Evolutionary conservation across 1,284 basidiomycete species (phyloP), one percentile per base, ranked within the genome.

Genomic region (Lentinula novae-zelandiae): DNA sequence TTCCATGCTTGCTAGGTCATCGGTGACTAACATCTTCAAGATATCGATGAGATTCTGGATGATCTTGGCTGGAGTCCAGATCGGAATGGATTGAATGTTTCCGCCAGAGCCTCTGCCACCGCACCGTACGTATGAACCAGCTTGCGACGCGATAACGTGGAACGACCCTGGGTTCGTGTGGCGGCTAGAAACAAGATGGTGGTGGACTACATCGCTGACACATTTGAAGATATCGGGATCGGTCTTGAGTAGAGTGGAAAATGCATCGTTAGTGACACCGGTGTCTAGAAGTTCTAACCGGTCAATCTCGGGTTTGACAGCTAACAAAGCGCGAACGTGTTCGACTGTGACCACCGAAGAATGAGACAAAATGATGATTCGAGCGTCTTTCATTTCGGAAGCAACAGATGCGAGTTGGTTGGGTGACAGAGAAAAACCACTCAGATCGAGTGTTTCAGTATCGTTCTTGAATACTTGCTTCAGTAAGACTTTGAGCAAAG

Each of bases 171-270:
- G 27, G 27, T 27, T 27, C 27, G 27, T 13, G 13, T 10, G 39
- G 27, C n/a, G 5, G 5, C 27, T 52, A 9, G 49, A 51, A 33
- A 27, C 20, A 31, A 51, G 49, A 17, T 33, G n/a, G 15, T 68
- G 67, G 42, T 72, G 69, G 15, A 69, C 58, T 31, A 72, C 52
- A 4, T 68, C 65, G 10, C 68, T 64, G 10, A 72, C 17, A 40
- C 48, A 34, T 17, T 62, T 60, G 63, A 71, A 70, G 7, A 67
- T 58, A 17, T 57, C 33, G 1, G 69, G 67, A 10, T 67, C 12
- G 5, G 46, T 40, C 5, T 33, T 40, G 8, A 69, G 33, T 9
- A 71, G 63, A 0, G 40, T 13, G 27, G 42, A 52, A 17, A 73
- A 51, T 5, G 66, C 66, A 5, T 51, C 49, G 31, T 53, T 56